Conservation (phyloP, 768 basidiomycete species). For the Hygrophoropsis aurantiaca region DNA sequence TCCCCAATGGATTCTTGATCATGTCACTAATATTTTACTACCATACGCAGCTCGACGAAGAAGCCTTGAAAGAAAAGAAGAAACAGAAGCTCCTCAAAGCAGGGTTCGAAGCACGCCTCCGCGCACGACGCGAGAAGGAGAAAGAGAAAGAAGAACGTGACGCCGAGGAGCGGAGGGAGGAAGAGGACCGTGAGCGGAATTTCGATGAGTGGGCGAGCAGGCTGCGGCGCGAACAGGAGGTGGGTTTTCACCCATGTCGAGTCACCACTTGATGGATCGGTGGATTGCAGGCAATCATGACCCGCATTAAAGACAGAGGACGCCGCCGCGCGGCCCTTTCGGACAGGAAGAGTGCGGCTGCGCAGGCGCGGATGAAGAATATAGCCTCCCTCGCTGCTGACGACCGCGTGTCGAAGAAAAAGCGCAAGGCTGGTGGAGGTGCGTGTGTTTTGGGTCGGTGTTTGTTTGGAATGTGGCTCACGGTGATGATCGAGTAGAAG, state of each 20-base stretch:
- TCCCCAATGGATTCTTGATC: neutral
- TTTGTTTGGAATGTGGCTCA: too few species aligned
- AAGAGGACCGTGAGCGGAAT: conserved; percentile 73
- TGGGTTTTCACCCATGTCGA: conserved; percentile 27
- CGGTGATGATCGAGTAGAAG: too few species aligned
- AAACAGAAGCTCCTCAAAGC: conserved; percentile 92
- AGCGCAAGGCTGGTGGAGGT: conserved; percentile 82
- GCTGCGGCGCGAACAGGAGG: conserved; percentile 80
- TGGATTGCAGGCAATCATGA: conserved; percentile 82
- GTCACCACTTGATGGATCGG: too few species aligned
- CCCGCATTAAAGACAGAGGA: conserved; percentile 80
- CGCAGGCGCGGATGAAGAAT: conserved; percentile 94
- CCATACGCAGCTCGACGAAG: conserved; percentile 72
- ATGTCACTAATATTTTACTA: neutral
- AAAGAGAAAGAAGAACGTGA: conserved; percentile 70
- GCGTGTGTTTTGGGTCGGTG: too few species aligned
- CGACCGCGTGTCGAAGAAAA: conserved; percentile 78
- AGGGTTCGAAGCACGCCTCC: conserved; percentile 86
- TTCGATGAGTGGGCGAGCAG: conserved; percentile 71
- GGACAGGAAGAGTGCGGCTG: conserved; percentile 92
- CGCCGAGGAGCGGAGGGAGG: conserved; percentile 61
- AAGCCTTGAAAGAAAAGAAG: conserved; percentile 90
- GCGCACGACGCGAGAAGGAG: conserved; percentile 84
- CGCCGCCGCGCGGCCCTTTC: conserved; percentile 77
- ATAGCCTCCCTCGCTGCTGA: conserved; percentile 92